These are phyloP conservation scores for Harringtonia aguacate DNA, from an alignment of 2,329 filamentous ascomycete species.

Conservation along the genomic window DNA sequence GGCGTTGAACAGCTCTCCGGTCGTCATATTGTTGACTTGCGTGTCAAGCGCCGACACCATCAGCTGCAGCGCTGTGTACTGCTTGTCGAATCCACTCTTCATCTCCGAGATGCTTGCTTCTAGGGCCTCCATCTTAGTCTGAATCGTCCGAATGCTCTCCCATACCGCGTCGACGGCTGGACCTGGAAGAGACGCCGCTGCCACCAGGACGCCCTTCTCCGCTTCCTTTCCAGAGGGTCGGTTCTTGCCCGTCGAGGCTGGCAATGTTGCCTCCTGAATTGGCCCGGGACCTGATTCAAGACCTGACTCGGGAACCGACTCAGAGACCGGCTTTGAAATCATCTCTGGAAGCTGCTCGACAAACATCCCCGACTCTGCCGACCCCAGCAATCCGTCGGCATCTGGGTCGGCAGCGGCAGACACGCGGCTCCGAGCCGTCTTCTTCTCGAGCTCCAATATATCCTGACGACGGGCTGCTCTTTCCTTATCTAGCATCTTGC, in stretches of 20 bases:
- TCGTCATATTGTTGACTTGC: constrained; percentile 39
- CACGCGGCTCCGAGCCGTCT: neutral
- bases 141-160: neutral
- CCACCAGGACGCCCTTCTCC: no score
- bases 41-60: constrained; percentile 28
- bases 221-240: no score
- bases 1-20: constrained; percentile 27
- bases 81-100: constrained; percentile 17
- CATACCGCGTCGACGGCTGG: neutral
- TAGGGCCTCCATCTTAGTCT: neutral
- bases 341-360: no score
- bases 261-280: no score
- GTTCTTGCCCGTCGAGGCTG: no score
- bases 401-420: no score
- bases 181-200: no score
- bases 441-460: constrained; percentile 1
- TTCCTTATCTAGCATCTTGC: constrained; percentile 1
- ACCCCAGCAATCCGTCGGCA: no score
- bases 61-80: constrained; percentile 22
- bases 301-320: no score
- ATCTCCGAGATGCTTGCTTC: constrained; percentile 5
- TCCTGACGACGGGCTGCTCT: neutral
- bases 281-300: no score
- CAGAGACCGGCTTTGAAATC: neutral
- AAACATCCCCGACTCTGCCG: no score